Conservation (phyloP, 176 grass and related monocot species). For the Ampelocalamus luodianensis region DNA sequence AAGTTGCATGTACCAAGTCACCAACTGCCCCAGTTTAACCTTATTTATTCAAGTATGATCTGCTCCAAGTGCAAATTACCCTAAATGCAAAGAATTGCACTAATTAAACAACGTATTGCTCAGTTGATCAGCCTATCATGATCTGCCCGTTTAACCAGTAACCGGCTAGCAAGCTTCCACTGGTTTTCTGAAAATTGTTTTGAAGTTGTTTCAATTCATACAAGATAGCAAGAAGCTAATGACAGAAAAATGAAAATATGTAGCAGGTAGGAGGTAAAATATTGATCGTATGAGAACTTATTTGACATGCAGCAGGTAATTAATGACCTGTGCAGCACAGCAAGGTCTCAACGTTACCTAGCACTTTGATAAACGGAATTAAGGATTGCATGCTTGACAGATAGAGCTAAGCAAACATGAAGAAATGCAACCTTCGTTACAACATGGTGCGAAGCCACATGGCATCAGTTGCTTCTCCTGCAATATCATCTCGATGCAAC, state of each 20-base stretch:
- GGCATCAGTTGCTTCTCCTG: no score
- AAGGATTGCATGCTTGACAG: no score
- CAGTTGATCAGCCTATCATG: conserved; percentile 11
- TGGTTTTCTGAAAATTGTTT: neutral
- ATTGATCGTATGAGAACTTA: neutral
- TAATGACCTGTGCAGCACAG: neutral
- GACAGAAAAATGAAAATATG: neutral
- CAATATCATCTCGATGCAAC: no score
- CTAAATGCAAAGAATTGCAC: neutral
- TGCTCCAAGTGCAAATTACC: neutral
- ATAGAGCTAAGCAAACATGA: no score
- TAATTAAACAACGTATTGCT: neutral
- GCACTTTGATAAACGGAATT: no score
- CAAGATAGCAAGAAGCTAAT: neutral
- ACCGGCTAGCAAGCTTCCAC: neutral
- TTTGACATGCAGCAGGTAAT: neutral
- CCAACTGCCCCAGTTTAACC: neutral
- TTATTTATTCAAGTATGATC: conserved; percentile 12
- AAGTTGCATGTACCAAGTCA: neutral
- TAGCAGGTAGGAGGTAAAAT: neutral
- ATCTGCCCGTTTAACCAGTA: conserved; percentile 20
- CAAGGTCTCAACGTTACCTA: no score
- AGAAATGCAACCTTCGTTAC: no score
- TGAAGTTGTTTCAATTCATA: neutral
- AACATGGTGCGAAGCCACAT: no score